These are phyloP conservation scores for Lipomyces sp. DNA, from an alignment of 805 yeast genomes.

Conservation along the genomic window DNA sequence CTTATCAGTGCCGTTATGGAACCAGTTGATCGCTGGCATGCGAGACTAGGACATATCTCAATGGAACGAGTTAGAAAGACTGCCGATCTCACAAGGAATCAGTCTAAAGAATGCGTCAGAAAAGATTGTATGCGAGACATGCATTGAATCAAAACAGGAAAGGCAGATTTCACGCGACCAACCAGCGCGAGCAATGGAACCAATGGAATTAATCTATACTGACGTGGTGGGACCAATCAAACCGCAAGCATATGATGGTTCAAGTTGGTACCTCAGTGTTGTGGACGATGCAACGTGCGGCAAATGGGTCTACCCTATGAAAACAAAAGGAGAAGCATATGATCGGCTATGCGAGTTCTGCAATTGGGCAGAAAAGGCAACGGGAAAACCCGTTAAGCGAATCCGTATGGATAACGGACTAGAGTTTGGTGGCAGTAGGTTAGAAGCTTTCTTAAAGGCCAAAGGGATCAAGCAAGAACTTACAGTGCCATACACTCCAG, in stretches of 20 bases:
- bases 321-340: conserved; percentile 1
- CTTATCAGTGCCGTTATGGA: conserved; percentile 4
- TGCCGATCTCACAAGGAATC: too few species aligned
- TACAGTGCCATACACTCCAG: conserved; percentile 6
- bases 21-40: conserved; percentile 8
- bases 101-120: too few species aligned
- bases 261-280: background rate
- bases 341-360: background rate
- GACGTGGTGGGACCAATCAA: conserved; percentile 2
- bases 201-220: background rate
- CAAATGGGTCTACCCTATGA: conserved; percentile 7
- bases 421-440: conserved; percentile 4
- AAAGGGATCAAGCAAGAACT: conserved; percentile 1
- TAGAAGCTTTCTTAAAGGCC: conserved; percentile 1
- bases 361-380: background rate
- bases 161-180: background rate
- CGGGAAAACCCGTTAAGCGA: background rate
- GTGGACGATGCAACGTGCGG: conserved; percentile 2
- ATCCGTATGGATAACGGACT: conserved; percentile 2
- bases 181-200: too few species aligned
- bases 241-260: background rate
- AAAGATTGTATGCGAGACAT: too few species aligned
- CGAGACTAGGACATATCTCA: conserved; percentile 8
- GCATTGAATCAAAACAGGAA: background rate
- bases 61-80: conserved; percentile 8